Evolutionary conservation across 192 early-diverging fungal species (phyloP), one percentile per base, ranked within the genome.

Genomic region (Borealophlyctis nickersoniae): DNA sequence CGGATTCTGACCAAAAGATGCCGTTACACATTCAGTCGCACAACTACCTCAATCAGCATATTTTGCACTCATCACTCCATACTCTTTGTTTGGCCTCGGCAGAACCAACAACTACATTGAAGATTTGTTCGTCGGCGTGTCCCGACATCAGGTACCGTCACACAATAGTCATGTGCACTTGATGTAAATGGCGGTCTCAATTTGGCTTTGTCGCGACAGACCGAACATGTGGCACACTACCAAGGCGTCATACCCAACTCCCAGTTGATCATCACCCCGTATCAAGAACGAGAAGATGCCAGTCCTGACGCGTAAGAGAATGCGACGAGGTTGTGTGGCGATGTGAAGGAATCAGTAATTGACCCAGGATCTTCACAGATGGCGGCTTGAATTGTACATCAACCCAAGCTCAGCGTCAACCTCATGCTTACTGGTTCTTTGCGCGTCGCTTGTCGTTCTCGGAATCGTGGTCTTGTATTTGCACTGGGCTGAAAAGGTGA

Each of bases 21-120:
- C n/a, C n/a, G n/a, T n/a, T n/a, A n/a, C 39, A 7, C 19, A 11
- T n/a, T 26, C 63, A 87, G 83, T 90, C 14, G 79, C 88, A 0
- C 93, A 94, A 70, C 79, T 88, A 22, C 84, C 90, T 7, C 91
- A 94, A 62, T 82, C 89, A 26, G 79, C 85, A 1, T 95, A 94
- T 70, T 72, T 86, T 27, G 71, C 88, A 2, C 71, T 95, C 28
- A 79, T 85, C 23, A 85, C 89, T 34, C 92, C 95, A 1, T 95
- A 92, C 45, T 83, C 81, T 13, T 73, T 93, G 1, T 88, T 94
- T 61, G 95, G 95, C 14, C 81, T 98, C 13, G 95, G 95, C 0
- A 72, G 95, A 64, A 95, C 93, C 2, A 98, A 94, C 76, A 95
- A 95, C 69, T 98, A 98, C 71, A 88, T 98, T 19, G 95, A 98